These are phyloP conservation scores for Botrytis galanthina DNA, from an alignment of 2,329 filamentous ascomycete genomes.

Conservation along the genomic window DNA sequence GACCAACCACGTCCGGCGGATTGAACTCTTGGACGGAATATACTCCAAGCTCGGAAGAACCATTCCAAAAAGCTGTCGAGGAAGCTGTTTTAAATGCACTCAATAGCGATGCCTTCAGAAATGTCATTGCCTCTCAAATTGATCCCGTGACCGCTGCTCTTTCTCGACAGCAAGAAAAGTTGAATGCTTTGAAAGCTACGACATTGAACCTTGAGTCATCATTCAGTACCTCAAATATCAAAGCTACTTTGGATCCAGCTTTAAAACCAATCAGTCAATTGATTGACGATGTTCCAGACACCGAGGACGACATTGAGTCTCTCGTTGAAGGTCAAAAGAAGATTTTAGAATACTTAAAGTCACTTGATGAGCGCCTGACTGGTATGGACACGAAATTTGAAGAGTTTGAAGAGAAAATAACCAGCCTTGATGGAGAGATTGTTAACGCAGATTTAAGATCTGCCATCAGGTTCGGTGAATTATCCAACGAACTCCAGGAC, in stretches of 20 bases:
- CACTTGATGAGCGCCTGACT: conserved; percentile 22
- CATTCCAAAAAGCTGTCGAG: conserved; percentile 27
- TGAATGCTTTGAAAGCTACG: conserved; percentile 29
- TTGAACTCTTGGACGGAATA: conserved; percentile 20
- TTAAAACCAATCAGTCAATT: conserved; percentile 24
- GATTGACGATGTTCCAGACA: conserved; percentile 24
- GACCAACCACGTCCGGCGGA: conserved; percentile 24
- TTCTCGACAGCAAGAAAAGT: conserved; percentile 28
- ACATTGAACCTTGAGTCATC: conserved; percentile 30
- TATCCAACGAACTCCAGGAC: conserved; percentile 32
- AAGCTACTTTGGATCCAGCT: conserved; percentile 24
- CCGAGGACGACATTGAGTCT: conserved; percentile 23
- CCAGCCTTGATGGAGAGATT: conserved; percentile 25
- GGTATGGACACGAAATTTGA: conserved; percentile 24
- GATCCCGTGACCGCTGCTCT: conserved; percentile 26
- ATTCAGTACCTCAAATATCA: conserved; percentile 23
- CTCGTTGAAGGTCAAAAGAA: conserved; percentile 24
- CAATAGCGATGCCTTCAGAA: conserved; percentile 28
- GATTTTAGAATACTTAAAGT: conserved; percentile 22
- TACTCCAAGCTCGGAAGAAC: conserved; percentile 22
- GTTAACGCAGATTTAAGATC: conserved; percentile 29
- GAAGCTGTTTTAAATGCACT: conserved; percentile 27
- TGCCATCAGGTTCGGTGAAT: conserved; percentile 30
- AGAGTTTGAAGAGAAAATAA: conserved; percentile 24
- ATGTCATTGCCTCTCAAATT: conserved; percentile 29